A percentile compares a stretch with the other conserved stretches of the same genome.
These are phyloP conservation scores for Passiflora organensis DNA, from an alignment of 345 rosid genomes.

Conservation along the genomic window DNA sequence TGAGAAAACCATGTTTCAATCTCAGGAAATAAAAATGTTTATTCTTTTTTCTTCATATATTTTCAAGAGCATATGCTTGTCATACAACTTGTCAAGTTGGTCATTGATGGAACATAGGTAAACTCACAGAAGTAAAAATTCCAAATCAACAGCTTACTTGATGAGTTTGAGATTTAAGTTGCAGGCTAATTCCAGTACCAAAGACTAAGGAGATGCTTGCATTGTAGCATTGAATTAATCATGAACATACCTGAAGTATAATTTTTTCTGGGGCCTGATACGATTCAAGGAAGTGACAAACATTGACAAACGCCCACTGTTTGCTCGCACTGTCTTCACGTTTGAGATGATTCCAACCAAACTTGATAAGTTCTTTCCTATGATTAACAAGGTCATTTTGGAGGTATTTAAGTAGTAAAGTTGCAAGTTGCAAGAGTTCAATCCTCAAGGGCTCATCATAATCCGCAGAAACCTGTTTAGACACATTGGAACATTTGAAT, in stretches of 20 bases:
- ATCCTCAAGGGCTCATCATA: slow-evolving; percentile 96
- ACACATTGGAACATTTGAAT: slow-evolving; percentile 11
- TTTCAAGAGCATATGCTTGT: too few relatives aligned
- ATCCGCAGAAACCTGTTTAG: slow-evolving; percentile 85
- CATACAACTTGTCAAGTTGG: too few relatives aligned
- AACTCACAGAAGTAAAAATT: too few relatives aligned
- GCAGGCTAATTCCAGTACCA: too few relatives aligned
- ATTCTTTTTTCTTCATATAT: too few relatives aligned
- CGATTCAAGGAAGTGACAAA: slow-evolving; percentile 97
- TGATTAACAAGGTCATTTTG: slow-evolving; percentile 94
- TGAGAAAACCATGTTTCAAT: too few relatives aligned
- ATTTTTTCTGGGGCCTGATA: slow-evolving; percentile 99
- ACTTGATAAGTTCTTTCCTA: slow-evolving; percentile 95
- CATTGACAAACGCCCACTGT: slow-evolving; percentile 99
- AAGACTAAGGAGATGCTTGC: too few relatives aligned
- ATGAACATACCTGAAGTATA: slow-evolving; percentile 74
- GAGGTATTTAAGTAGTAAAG: slow-evolving; percentile 91
- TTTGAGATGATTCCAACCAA: slow-evolving; percentile 99
- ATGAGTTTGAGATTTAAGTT: too few relatives aligned
- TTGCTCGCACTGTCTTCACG: slow-evolving; percentile 99
- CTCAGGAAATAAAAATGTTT: too few relatives aligned
- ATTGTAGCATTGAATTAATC: neutral
- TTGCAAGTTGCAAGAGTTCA: slow-evolving; percentile 95
- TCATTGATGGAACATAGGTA: too few relatives aligned
- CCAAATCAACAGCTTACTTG: too few relatives aligned